Conservation (phyloP, 768 basidiomycete species). For the Mrakia blollopis region DNA sequence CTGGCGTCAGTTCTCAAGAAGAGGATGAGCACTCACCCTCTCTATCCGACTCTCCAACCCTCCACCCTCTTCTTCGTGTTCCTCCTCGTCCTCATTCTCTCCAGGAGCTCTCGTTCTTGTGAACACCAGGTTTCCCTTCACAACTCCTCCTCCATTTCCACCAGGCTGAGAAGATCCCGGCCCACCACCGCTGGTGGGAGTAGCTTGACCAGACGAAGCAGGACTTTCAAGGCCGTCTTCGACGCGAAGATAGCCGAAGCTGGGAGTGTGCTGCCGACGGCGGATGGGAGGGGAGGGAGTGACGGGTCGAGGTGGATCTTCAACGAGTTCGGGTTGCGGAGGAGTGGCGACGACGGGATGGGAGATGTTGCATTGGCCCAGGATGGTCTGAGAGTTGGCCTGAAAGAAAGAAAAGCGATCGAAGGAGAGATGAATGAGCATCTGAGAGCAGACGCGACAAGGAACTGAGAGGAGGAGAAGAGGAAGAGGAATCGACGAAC, state of each 20-base stretch:
- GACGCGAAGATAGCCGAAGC: conserved; percentile 13
- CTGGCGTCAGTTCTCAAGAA: not conserved
- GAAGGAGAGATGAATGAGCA: not conserved
- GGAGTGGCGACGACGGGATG: conserved; percentile 57
- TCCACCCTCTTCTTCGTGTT: conserved; percentile 29
- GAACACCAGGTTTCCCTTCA: conserved; percentile 24
- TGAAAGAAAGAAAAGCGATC: conserved; percentile 15
- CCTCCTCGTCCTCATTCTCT: conserved; percentile 38
- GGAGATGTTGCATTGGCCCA: conserved; percentile 91
- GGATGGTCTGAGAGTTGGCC: conserved; percentile 67
- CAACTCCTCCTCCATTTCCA: not conserved
- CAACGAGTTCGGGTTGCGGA: not conserved
- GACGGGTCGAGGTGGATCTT: conserved; percentile 9
- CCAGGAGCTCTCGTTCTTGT: conserved; percentile 35
- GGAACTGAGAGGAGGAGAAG: not conserved
- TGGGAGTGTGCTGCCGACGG: conserved; percentile 29
- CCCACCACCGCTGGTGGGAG: too few relatives aligned
- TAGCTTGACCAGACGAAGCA: conserved; percentile 6
- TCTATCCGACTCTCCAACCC: conserved; percentile 19
- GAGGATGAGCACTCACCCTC: not conserved
- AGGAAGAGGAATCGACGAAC: conserved; percentile 43
- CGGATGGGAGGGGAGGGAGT: conserved; percentile 15
- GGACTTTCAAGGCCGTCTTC: conserved; percentile 49
- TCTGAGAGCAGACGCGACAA: too few relatives aligned
- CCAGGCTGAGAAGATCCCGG: not conserved